Percentiles rank a stretch among this genome's conserved stretches.
These are phyloP conservation scores for Aspergillus pseudonomiae DNA, from an alignment of 2,329 filamentous ascomycete genomes.

Conservation along the genomic window DNA sequence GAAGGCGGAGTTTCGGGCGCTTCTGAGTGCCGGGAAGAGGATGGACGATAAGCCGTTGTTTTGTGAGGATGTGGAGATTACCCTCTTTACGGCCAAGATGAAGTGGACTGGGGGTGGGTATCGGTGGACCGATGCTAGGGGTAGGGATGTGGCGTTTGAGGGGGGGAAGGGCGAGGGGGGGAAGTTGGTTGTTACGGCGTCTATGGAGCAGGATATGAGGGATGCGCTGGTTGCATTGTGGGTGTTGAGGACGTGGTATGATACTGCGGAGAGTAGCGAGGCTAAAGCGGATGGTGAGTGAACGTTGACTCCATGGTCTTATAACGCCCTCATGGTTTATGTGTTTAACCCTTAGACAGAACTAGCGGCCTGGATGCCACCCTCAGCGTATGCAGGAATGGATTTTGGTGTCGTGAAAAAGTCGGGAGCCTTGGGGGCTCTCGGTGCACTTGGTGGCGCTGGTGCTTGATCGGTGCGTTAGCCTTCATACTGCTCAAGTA, in stretches of 20 bases:
- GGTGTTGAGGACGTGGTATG: constrained; percentile 21
- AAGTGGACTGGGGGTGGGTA: constrained; percentile 14
- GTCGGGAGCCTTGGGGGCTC: background rate
- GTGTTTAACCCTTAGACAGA: background rate
- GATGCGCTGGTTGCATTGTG: constrained; percentile 23
- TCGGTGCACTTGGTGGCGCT: background rate
- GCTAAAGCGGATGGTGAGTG: constrained; percentile 20
- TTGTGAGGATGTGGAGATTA: background rate
- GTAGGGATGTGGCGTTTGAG: constrained; percentile 12
- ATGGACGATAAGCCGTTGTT: constrained; percentile 9
- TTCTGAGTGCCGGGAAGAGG: background rate
- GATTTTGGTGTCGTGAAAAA: background rate
- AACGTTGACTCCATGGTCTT: background rate
- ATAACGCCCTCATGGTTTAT: background rate
- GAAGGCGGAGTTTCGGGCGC: constrained; percentile 8
- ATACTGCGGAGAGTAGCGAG: constrained; percentile 21
- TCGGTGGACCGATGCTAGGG: constrained; percentile 9
- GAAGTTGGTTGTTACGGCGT: constrained; percentile 9
- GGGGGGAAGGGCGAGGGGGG: constrained; percentile 5
- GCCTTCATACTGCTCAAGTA: background rate
- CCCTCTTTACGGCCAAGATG: constrained; percentile 9
- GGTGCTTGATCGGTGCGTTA: background rate
- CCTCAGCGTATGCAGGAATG: background rate
- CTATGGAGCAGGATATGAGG: constrained; percentile 11
- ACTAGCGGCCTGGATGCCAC: background rate